Percentiles rank a stretch among this genome's conserved stretches.
phyloP scores from a whole-genome alignment of 2,329 filamentous ascomycete genomes.

The Colletotrichum endophyticum region DNA sequence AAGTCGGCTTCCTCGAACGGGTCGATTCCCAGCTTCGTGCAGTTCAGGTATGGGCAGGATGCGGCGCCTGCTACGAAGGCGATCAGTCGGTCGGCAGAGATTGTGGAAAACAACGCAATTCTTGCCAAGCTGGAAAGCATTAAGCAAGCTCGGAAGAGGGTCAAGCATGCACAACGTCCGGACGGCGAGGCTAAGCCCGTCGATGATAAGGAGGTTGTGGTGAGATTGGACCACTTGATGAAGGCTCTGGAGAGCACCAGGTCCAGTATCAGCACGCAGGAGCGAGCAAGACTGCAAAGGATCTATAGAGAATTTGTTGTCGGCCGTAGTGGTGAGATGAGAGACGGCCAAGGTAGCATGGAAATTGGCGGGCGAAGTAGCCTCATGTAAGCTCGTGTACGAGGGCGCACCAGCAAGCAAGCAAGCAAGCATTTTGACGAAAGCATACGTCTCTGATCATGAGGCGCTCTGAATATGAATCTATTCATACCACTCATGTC shows the following conservation, averaged over 20 bases:
- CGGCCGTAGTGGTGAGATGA: conserved; percentile 93
- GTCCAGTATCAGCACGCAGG: conserved; percentile 81
- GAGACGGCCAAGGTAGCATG: conserved; percentile 86
- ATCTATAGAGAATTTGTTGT: conserved; percentile 96
- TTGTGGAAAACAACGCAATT: conserved; percentile 81
- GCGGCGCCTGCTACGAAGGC: conserved; percentile 46
- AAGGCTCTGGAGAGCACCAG: conserved; percentile 79
- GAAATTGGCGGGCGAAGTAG: conserved; percentile 93
- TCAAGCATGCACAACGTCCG: conserved; percentile 35
- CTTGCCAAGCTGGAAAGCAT: conserved; percentile 82
- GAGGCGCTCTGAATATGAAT: neutral
- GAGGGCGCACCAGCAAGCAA: neutral
- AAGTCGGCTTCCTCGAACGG: conserved; percentile 23
- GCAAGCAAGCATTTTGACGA: neutral
- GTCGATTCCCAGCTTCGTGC: conserved; percentile 66
- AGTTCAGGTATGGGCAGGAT: conserved; percentile 80
- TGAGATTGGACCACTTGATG: conserved; percentile 83
- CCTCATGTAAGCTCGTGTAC: conserved; percentile 73
- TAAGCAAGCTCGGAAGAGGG: conserved; percentile 67
- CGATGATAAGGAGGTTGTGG: conserved; percentile 73
- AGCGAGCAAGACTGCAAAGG: conserved; percentile 73
- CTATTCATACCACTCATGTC: neutral
- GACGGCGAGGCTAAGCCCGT: conserved; percentile 30
- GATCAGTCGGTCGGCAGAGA: conserved; percentile 53
- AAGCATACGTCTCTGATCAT: neutral